phyloP scores from a whole-genome alignment of 2,329 filamentous ascomycete genomes.

The Paracoccidioides lutzii region DNA sequence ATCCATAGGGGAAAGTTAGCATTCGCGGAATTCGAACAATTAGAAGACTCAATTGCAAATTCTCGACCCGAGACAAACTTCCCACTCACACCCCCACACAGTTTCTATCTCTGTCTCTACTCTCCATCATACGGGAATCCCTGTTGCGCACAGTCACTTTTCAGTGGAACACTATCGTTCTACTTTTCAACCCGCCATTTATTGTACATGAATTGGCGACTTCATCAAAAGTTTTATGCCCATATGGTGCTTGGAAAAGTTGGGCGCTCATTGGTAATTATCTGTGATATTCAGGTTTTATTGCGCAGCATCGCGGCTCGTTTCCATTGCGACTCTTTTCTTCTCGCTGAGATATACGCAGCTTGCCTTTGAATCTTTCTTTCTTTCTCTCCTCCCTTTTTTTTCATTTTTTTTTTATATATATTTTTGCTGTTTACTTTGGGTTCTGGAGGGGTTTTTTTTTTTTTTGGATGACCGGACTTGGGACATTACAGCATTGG shows the following conservation, averaged over 20 bases:
- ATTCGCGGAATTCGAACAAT: not conserved
- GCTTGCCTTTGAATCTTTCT: not conserved
- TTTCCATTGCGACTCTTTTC: not conserved
- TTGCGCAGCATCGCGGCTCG: not conserved
- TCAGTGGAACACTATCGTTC: not conserved
- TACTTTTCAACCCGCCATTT: not conserved
- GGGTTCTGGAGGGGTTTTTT: not conserved
- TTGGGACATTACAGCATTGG: not conserved
- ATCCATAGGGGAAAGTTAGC: not conserved
- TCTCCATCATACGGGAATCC: no score
- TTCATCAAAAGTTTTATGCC: not conserved
- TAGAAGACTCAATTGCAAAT: not conserved
- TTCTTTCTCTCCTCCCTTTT: not conserved
- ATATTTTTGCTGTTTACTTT: not conserved
- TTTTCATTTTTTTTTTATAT: not conserved
- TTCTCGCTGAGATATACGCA: not conserved
- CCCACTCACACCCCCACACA: no score
- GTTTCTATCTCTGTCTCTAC: not conserved
- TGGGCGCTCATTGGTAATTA: not conserved
- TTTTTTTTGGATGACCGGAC: not conserved
- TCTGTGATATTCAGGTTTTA: not conserved
- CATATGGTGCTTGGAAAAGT: not conserved
- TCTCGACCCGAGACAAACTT: not conserved
- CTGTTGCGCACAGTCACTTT: not conserved
- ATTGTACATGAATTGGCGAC: not conserved